Base-by-base conservation (phyloP, 805 yeast species). In the Trichomonascus vanleenenianus region DNA sequence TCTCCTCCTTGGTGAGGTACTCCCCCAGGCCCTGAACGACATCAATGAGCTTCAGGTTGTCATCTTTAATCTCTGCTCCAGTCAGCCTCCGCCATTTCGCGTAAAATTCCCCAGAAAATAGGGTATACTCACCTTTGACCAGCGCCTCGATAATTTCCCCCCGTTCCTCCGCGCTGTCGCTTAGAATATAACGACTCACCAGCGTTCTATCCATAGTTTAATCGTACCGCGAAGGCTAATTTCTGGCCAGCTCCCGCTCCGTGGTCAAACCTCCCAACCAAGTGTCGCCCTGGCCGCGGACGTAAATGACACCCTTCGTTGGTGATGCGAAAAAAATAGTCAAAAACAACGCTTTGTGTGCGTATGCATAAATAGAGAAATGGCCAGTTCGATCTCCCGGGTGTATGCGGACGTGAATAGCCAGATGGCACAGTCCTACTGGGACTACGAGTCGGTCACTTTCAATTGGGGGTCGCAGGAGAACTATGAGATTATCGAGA, bases 401-500 rank as follows among this genome's bases (percentile, higher is more conserved):
- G 96, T 89, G 11, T 88, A 86, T 58, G 76, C 87, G 14, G 85
- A 87, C 64, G 95, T 81, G 31, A 83, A 88, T 58, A 74, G 76
- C 36, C 67, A 75, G 42, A 82, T 85, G 65, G 89, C 94, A 31
- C 80, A 78, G 60, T 76, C 77, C 49, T 89, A 85, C 66, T 89
- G 95, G 91, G 96, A 89, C 66, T 79, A 79, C 52, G 75, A 76
- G 53, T 78, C 76, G 57, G 76, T 82, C 42, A 74, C 76, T 34
- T 80, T 89, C 50, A 77, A 78, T 53, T 88, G 96, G 96, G 88
- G 93, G 32, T 71, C 78, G 37, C 94, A 85, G 53, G 76, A 79
- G n/a, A 80, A 83, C 59, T 88, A 88, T 63, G 97, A 89, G 66
- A 81, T 88, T 40, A 73, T 83, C 34, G 78, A 79, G 50, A 88